Conservation (phyloP, 345 rosid genomes). For the Gossypium ekmanianum region DNA sequence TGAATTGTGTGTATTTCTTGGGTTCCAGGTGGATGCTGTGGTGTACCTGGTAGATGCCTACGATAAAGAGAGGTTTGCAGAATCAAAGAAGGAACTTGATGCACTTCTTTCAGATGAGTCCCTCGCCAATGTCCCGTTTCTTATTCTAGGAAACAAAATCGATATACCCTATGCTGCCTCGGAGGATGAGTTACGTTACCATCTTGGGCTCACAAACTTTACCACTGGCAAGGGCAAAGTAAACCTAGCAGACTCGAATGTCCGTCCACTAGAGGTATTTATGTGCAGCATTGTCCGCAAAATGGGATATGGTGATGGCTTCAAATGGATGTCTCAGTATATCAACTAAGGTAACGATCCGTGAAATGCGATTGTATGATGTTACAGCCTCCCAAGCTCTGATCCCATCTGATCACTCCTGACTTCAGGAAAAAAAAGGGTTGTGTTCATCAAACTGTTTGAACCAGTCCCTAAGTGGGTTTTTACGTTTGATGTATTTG, state of each 20-base stretch:
- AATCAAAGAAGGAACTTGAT: conserved; percentile 76
- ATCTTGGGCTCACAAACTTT: conserved; percentile 66
- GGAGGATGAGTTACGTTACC: conserved; percentile 70
- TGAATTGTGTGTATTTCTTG: background rate
- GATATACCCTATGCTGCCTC: conserved; percentile 80
- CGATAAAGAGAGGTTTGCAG: conserved; percentile 79
- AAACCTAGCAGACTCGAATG: conserved; percentile 55
- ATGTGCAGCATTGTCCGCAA: conserved; percentile 85
- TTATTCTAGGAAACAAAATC: conserved; percentile 71
- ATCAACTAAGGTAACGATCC: conserved; percentile 41
- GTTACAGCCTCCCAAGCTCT: conserved; percentile 7
- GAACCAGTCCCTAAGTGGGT: conserved; percentile 19
- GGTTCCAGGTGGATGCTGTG: conserved; percentile 68
- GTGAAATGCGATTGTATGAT: conserved; percentile 6
- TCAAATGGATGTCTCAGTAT: conserved; percentile 78
- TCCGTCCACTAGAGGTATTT: conserved; percentile 73
- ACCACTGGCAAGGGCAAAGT: conserved; percentile 79
- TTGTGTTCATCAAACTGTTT: conserved; percentile 18
- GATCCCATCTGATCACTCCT: background rate
- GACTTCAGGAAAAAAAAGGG: background rate
- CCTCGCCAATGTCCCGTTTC: conserved; percentile 63
- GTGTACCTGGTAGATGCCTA: conserved; percentile 79
- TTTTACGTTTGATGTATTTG: conserved; percentile 28
- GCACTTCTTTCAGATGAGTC: conserved; percentile 79
- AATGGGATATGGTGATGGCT: conserved; percentile 85